These are phyloP conservation scores for Tardiomyces depauwii DNA, from an alignment of 1,139 yeast genomes.

Conservation along the genomic window DNA sequence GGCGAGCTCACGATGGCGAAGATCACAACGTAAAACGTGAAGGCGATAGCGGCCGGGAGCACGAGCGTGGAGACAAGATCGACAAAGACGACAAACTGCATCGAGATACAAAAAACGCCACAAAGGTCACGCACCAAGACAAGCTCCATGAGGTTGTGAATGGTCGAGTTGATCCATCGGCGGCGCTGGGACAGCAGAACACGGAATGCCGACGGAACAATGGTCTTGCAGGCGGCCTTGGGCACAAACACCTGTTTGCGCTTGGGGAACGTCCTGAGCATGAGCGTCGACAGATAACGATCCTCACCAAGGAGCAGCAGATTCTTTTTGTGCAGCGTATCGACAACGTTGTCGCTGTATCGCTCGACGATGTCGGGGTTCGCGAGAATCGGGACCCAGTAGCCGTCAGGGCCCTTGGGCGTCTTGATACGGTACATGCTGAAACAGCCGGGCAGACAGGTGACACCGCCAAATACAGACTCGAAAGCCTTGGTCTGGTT, in stretches of 20 bases:
- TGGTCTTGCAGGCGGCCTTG: slow-evolving; percentile 90
- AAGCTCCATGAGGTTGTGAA: slow-evolving; percentile 88
- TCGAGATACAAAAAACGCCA: slow-evolving; percentile 94
- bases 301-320: slow-evolving; percentile 87
- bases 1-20: slow-evolving; percentile 70
- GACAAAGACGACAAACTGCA: slow-evolving; percentile 87
- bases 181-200: slow-evolving; percentile 90
- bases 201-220: slow-evolving; percentile 74
- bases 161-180: slow-evolving; percentile 97
- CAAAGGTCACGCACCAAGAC: slow-evolving; percentile 82
- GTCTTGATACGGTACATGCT: slow-evolving; percentile 91
- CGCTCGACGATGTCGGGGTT: slow-evolving; percentile 96
- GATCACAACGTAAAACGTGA: slow-evolving; percentile 74
- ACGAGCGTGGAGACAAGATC: slow-evolving; percentile 88
- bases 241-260: slow-evolving; percentile 90
- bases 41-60: slow-evolving; percentile 82
- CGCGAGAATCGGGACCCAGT: slow-evolving; percentile 93
- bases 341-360: slow-evolving; percentile 80
- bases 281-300: slow-evolving; percentile 74
- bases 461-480: slow-evolving; percentile 91
- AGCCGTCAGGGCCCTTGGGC: slow-evolving; percentile 83
- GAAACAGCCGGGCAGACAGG: slow-evolving; percentile 97
- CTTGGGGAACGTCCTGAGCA: slow-evolving; percentile 88
- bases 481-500: slow-evolving; percentile 96
- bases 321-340: slow-evolving; percentile 84